Evolutionary conservation across 345 rosid genomes (phyloP), one percentile per base, ranked within the genome.

Genomic region (Populus davidiana): DNA sequence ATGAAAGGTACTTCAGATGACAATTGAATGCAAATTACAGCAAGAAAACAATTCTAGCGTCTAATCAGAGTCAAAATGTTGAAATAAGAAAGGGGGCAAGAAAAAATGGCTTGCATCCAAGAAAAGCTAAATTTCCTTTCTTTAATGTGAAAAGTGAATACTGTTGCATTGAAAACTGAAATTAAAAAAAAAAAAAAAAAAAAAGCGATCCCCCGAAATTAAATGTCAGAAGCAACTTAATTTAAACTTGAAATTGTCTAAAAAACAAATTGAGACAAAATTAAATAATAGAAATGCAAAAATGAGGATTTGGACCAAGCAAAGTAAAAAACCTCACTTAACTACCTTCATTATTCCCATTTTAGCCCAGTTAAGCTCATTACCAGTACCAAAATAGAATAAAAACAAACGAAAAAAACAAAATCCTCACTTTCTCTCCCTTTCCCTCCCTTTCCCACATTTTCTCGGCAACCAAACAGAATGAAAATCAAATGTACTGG

Each of bases 391-490:
- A 43, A 74, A 74, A 25, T 39, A 50, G 27, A 43, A n/a, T 7
- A 23, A 73, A 67, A 79, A 27, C 6, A 20, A 69, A 9, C 61
- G 23, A 16, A 18, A 16, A 5, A 56, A 56, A n/a, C 27, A 68
- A 27, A 21, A 33, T 33, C 36, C 14, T 27, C 16, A 29, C n/a
- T 61, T 35, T 72, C 25, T n/a, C 33, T 43, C 52, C 76, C 47
- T 65, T 63, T 21, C 71, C 72, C 33, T 43, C 52, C 76, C 44
- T 65, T 63, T n/a, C 71, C 78, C 35, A 50, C 71, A 33, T 66
- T 47, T 31, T 44, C 59, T 69, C 31, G 8, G 68, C 61, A 61
- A 59, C 33, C 38, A 69, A 77, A 27, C 73, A 52, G 67, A 59
- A 23, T 25, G 49, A 75, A 56, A 9, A 16, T 20, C 33, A 41